Percentiles rank a stretch among this genome's conserved stretches.
Conservation (phyloP, 2,329 filamentous ascomycete species). For the Alternaria rosae region DNA sequence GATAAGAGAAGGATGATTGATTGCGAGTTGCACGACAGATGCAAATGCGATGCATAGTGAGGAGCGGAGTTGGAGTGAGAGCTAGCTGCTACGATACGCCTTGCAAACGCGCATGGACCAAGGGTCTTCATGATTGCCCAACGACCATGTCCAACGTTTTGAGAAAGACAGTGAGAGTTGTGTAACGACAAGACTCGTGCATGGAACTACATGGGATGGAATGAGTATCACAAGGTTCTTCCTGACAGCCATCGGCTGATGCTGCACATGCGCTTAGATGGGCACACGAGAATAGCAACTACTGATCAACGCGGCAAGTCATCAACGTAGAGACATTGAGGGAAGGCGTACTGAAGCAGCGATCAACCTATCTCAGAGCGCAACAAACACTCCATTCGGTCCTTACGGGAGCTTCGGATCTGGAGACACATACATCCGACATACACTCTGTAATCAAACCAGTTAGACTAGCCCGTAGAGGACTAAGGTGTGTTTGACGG, state of each 20-base stretch:
- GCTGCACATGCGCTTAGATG: neutral
- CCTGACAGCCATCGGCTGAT: neutral
- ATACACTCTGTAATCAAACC: slow-evolving; percentile 15
- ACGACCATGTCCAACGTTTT: slow-evolving; percentile 6
- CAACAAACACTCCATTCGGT: slow-evolving; percentile 1
- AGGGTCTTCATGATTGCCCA: slow-evolving; percentile 16
- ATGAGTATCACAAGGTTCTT: neutral
- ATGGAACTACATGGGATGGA: neutral
- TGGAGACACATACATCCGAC: slow-evolving; percentile 21
- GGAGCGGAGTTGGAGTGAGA: slow-evolving; percentile 15
- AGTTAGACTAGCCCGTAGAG: slow-evolving; percentile 4
- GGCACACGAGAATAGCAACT: neutral
- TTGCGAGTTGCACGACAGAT: slow-evolving; percentile 2
- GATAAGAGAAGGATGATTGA: neutral
- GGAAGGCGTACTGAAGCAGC: neutral
- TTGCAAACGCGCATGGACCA: slow-evolving; percentile 20
- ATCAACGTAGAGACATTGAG: neutral
- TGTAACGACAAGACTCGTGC: neutral
- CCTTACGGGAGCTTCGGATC: slow-evolving; percentile 27
- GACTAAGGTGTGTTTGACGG: slow-evolving; percentile 18
- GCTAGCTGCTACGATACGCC: slow-evolving; percentile 6
- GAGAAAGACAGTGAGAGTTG: neutral
- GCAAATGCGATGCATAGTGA: slow-evolving; percentile 15
- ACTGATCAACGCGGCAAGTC: neutral
- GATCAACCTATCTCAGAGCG: neutral